Evolutionary conservation across 2,329 filamentous ascomycete species (phyloP).

Genomic region (Diaporthe aspalathi): DNA sequence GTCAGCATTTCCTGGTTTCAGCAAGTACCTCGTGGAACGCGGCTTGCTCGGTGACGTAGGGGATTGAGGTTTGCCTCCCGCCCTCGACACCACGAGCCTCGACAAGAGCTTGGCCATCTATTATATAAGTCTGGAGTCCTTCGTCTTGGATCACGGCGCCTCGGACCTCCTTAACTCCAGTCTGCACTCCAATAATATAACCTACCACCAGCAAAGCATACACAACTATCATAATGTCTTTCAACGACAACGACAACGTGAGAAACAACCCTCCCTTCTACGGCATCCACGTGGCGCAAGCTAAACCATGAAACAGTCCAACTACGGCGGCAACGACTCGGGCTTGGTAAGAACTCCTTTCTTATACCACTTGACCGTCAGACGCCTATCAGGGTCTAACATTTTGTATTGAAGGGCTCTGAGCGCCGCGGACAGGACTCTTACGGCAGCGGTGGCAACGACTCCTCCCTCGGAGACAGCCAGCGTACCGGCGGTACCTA

Average conservation of each 20-base stretch:
- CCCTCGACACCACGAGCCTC: neutral
- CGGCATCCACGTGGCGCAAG: conserved; percentile 29
- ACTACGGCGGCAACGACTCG: conserved; percentile 45
- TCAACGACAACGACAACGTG: conserved; percentile 54
- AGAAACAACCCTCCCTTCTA: conserved; percentile 43
- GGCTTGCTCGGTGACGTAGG: conserved; percentile 30
- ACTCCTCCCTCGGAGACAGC: conserved; percentile 44
- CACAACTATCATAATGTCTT: conserved; percentile 56
- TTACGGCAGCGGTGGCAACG: conserved; percentile 41
- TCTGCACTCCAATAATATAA: neutral
- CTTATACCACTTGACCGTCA: conserved; percentile 8
- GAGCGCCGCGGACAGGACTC: conserved; percentile 41
- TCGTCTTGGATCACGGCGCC: fast-evolving
- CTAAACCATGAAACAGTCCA: conserved; percentile 42
- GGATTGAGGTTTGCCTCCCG: neutral
- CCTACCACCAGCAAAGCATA: neutral
- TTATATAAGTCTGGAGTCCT: conserved; percentile 19
- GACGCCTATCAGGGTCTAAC: neutral
- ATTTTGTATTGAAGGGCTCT: conserved; percentile 37
- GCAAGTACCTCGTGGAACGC: neutral
- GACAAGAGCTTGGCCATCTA: neutral
- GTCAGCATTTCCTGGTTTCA: conserved; percentile 32
- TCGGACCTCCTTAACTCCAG: neutral
- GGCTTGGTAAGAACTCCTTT: conserved; percentile 28
- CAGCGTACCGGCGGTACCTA: conserved; percentile 41